Evolutionary conservation across 345 rosid species (phyloP), one percentile per base, ranked within the genome.

Genomic region (Eucalyptus victrix): DNA sequence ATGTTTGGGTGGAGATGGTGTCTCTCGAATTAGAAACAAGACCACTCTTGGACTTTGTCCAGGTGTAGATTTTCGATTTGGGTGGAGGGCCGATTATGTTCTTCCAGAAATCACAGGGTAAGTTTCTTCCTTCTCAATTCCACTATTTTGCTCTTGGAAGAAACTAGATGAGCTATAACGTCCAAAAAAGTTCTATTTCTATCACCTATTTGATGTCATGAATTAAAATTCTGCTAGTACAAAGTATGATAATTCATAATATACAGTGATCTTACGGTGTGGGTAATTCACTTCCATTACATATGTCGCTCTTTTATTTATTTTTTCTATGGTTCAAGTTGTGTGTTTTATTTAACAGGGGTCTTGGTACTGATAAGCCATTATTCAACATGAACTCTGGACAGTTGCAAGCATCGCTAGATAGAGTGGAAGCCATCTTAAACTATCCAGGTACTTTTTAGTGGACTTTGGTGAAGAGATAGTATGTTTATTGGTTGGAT

Each of bases 71-170:
- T 91, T 97, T 15, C 96, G 98, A 86, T 96, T 97, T 91, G 96
- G 96, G 21, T 97, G 98, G 99, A 94, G 93, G 91, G 99, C 98
- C 53, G 98, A 96, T 91, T 97, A 93, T 92, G 96, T 95, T 86
- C 93, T 95, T 90, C 98, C 98, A 2, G 98, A 97, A 91, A 45
- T 95, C 89, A 94, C 96, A 16, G 98, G 99, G 98, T 44, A 93
- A 92, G 96, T 91, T 90, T 86, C 86, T 92, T 89, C 50, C 81
- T 90, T 76, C 83, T 76, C 47, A 76, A 37, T 76, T 76, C 47
- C 83, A 62, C 86, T 89, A 62, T 88, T 72, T n/a, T 76, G 49
- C 37, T 87, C 80, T 49, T 87, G 54, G 49, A 87, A 65, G 76
- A n/a, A 65, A 76, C 47, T 16, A 42, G 42, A 37, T 76, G 83